phyloP scores from a whole-genome alignment of 1,284 basidiomycete genomes.

The Ceratobasidium sp. region DNA sequence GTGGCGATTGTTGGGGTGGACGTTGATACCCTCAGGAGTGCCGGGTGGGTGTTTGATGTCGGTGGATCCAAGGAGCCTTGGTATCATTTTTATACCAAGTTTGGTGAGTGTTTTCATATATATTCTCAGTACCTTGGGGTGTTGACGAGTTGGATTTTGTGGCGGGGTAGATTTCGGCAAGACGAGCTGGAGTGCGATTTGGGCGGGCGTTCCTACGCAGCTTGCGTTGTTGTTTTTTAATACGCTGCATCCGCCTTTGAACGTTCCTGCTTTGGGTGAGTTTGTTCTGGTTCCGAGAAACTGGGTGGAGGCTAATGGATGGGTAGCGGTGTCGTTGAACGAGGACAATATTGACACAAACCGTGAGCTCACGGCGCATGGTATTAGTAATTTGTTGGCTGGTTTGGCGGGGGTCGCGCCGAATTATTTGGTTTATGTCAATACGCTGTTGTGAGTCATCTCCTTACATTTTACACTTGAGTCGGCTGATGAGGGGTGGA shows the following conservation, averaged over 20 bases:
- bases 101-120: conserved; percentile 64
- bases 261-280: conserved; percentile 89
- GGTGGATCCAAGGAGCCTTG: conserved; percentile 73
- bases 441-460: conserved; percentile 83
- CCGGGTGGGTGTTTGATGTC: conserved; percentile 93
- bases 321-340: conserved; percentile 84
- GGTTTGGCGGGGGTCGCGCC: conserved; percentile 82
- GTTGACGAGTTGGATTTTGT: background rate
- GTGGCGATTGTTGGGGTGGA: conserved; percentile 75
- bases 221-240: conserved; percentile 89
- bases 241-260: conserved; percentile 92
- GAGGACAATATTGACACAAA: conserved; percentile 93
- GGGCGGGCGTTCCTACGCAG: conserved; percentile 84
- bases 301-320: background rate
- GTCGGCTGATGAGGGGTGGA: conserved; percentile 29
- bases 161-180: conserved; percentile 69
- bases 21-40: conserved; percentile 71
- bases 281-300: conserved; percentile 9
- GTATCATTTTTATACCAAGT: conserved; percentile 86
- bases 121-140: background rate
- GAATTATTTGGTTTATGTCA: conserved; percentile 90
- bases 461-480: background rate
- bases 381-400: conserved; percentile 86
- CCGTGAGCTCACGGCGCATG: conserved; percentile 92
- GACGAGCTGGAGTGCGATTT: conserved; percentile 74